Evolutionary conservation across 495 filamentous ascomycete species (phyloP).

Genomic region (Xylaria castorea): DNA sequence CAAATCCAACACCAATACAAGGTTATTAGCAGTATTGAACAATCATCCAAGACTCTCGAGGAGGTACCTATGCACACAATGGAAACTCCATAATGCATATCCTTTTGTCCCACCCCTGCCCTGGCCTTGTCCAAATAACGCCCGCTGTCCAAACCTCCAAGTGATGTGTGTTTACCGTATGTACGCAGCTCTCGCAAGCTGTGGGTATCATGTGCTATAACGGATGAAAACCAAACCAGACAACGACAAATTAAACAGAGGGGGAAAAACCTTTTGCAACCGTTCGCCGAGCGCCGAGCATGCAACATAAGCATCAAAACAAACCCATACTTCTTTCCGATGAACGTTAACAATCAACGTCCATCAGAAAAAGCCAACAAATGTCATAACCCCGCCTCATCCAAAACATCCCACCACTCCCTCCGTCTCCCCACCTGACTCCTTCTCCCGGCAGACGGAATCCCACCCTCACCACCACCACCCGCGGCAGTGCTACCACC

Average conservation of each 20-base stretch:
- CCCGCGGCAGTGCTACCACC: background rate
- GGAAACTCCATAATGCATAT: background rate
- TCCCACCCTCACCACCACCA: conserved; percentile 3
- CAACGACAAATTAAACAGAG: background rate
- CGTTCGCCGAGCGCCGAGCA: background rate
- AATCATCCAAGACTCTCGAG: background rate
- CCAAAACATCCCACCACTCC: conserved; percentile 48
- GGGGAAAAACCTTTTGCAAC: background rate
- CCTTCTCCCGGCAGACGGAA: conserved; percentile 28
- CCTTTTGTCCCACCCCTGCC: background rate
- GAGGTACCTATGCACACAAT: background rate
- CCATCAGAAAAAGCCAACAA: background rate
- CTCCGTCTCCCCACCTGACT: conserved; percentile 30
- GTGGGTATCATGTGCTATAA: conserved; percentile 8
- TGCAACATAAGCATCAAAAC: background rate
- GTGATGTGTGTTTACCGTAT: background rate
- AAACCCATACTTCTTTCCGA: background rate
- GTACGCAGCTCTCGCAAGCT: conserved; percentile 2
- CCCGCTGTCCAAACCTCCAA: background rate
- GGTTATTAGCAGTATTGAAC: background rate
- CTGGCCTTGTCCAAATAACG: background rate
- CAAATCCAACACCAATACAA: conserved; percentile 9
- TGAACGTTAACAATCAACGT: background rate
- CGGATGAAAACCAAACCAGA: background rate
- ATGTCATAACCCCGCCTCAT: conserved; percentile 29